phyloP scores from a whole-genome alignment of 2,329 filamentous ascomycete species.

The Colletotrichum caudatum region DNA sequence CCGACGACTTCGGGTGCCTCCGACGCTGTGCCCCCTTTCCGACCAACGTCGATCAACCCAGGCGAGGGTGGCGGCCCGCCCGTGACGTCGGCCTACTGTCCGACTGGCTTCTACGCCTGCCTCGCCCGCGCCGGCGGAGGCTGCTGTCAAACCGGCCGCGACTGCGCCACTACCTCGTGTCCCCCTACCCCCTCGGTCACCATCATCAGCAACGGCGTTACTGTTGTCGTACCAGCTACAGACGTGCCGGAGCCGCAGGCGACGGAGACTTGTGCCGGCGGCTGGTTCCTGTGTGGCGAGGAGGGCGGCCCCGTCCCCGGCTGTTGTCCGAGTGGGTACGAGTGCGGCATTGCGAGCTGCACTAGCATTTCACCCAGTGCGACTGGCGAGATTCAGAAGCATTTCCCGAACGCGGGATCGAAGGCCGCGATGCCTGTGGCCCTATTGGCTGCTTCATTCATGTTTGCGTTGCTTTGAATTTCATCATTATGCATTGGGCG shows the following conservation, averaged over 20 bases:
- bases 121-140: conserved; percentile 83
- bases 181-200: conserved; percentile 71
- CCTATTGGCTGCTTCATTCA: neutral
- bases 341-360: conserved; percentile 80
- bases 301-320: conserved; percentile 74
- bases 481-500: conserved; percentile 26
- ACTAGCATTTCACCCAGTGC: conserved; percentile 65
- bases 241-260: conserved; percentile 58
- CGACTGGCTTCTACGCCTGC: conserved; percentile 93
- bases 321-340: conserved; percentile 85
- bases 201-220: conserved; percentile 75
- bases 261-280: conserved; percentile 73
- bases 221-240: conserved; percentile 74
- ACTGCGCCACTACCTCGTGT: conserved; percentile 86
- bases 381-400: conserved; percentile 69
- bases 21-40: conserved; percentile 59
- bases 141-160: conserved; percentile 88
- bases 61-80: conserved; percentile 44
- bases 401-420: conserved; percentile 52
- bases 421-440: neutral
- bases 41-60: conserved; percentile 58
- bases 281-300: conserved; percentile 80
- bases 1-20: conserved; percentile 51
- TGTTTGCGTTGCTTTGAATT: conserved; percentile 21
- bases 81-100: conserved; percentile 66